These are phyloP conservation scores for Wickerhamiella lipophila DNA, from an alignment of 805 yeast genomes.

Conservation along the genomic window DNA sequence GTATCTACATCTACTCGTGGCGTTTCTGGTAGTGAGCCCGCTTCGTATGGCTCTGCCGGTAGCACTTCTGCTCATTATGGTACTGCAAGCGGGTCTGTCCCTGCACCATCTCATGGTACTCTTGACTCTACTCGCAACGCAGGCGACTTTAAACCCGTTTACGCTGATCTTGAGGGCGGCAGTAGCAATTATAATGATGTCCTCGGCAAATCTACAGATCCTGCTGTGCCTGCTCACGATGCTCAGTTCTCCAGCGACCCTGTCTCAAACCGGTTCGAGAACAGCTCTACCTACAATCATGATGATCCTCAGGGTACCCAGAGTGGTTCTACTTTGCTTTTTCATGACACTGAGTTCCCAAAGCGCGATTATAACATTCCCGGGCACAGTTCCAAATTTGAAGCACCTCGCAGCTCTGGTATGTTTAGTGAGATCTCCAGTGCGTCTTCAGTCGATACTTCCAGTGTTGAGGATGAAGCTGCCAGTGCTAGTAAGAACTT, in stretches of 20 bases:
- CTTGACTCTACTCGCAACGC: neutral
- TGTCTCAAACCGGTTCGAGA: neutral
- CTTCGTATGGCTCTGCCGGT: slow-evolving; percentile 5
- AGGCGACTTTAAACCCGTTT: too few species aligned
- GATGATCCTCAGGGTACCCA: neutral
- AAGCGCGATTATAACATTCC: neutral
- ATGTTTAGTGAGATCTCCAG: slow-evolving; percentile 7
- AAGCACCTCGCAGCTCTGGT: neutral
- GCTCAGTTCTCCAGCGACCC: neutral
- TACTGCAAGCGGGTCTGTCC: slow-evolving; percentile 1
- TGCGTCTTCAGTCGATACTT: slow-evolving; percentile 1
- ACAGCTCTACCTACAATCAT: neutral
- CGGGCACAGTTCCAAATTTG: neutral
- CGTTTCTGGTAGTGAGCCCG: neutral
- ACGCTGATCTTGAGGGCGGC: too few species aligned
- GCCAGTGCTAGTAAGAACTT: neutral
- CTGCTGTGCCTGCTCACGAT: neutral
- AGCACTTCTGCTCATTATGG: neutral
- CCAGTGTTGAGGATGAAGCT: neutral
- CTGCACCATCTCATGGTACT: slow-evolving; percentile 2
- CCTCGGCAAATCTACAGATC: neutral
- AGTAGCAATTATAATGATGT: neutral
- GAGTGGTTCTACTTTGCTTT: neutral
- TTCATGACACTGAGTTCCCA: neutral
- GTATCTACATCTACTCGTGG: neutral